Evolutionary conservation across 768 basidiomycete species (phyloP), one percentile per base, ranked within the genome.

Genomic region (Clavaria fumosa): DNA sequence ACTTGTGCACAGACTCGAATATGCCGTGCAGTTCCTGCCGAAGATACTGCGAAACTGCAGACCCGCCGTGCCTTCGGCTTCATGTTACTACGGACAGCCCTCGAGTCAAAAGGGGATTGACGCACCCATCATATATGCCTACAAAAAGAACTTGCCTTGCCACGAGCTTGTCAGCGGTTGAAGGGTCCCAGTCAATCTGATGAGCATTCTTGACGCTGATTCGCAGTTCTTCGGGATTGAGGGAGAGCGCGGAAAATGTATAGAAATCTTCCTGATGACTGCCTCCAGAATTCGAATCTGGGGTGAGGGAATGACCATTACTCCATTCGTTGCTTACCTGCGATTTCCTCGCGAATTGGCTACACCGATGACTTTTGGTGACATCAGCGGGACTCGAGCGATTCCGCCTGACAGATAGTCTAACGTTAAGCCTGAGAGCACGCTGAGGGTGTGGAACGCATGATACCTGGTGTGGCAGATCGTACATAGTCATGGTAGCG

Each of bases 201-300:
- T 75, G 66, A 19, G 59, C 55, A 44, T 72, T 74, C 50, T 78
- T 72, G 28, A 86, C 59, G 41, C 69, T 76, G 19, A 64, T 44
- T 30, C 64, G 66, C 15, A 93, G 65, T 54, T 91, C 89, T 38
- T 73, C 69, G 7, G 83, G 75, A 41, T 81, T 66, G 20, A 93
- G 51, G 14, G 79, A 77, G 17, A 95, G 65, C 1, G 81, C 71
- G 5, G 76, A 71, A 50, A 80, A 81, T 10, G 77, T 64, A 50
- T 81, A 72, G 44, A 81, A 84, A 50, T 95, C 90, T 58, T 93
- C 89, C 54, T 93, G 89, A 44, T 91, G 75, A 43, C 88, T 91
- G 48, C 35, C 36, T 40, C 38, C 38, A 40, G 33, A 31, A 37
- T 41, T 24, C 15, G 31, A 15, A 24, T 20, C 17, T n/a, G n/a